A percentile compares a stretch with the other conserved stretches of the same genome.
Evolutionary conservation across 352 stramenopile species (phyloP).

Genomic region (Pythium vanterpoolii): DNA sequence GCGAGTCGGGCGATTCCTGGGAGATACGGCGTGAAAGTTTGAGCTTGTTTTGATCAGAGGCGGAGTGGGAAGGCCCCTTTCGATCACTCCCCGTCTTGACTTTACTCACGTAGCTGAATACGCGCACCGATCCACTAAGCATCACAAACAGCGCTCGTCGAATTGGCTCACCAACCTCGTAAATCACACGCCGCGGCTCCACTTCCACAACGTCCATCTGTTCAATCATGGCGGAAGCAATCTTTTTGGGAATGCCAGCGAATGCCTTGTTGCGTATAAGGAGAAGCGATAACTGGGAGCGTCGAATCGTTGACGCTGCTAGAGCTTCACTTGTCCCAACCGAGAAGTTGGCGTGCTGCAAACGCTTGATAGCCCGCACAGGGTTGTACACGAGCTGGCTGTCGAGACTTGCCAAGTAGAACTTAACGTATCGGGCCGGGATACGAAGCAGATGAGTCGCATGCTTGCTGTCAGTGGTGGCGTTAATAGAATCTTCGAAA

Average conservation of each 20-base stretch:
- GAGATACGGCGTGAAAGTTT: conserved; percentile 21
- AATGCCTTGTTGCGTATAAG: conserved; percentile 3
- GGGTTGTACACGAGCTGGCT: conserved; percentile 42
- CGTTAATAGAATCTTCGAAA: not conserved
- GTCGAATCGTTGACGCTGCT: conserved; percentile 2
- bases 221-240: conserved; percentile 16
- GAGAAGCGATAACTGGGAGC: conserved; percentile 4
- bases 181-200: conserved; percentile 17
- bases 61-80: conserved; percentile 1
- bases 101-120: conserved; percentile 21
- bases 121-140: conserved; percentile 15
- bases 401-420: conserved; percentile 31
- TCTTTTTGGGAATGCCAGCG: conserved; percentile 8
- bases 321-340: not conserved
- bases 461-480: not conserved
- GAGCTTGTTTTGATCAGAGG: conserved; percentile 18
- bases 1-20: conserved; percentile 5
- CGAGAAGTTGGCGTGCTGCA: conserved; percentile 18
- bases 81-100: conserved; percentile 7
- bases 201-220: conserved; percentile 15
- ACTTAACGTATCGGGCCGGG: conserved; percentile 24
- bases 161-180: conserved; percentile 14
- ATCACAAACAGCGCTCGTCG: conserved; percentile 13
- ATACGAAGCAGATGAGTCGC: conserved; percentile 30
- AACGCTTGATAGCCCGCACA: conserved; percentile 30